Conservation (phyloP, 768 basidiomycete genomes). For the Thelephora ganbajun region DNA sequence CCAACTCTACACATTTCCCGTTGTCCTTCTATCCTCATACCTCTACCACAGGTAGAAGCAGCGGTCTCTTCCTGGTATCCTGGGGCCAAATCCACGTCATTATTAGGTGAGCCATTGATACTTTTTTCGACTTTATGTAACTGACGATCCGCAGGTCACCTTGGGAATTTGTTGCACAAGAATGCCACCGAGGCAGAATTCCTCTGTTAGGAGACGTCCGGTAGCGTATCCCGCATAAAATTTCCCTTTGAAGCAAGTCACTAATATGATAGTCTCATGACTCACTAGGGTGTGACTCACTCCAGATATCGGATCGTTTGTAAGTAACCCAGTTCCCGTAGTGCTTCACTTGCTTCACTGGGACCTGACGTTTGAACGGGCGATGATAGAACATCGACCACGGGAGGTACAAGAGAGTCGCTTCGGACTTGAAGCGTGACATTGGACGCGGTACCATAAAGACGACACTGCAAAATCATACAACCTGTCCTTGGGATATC, state of each 20-base stretch:
- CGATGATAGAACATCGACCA: constrained; percentile 40
- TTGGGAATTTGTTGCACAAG: constrained; percentile 35
- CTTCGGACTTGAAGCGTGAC: not conserved
- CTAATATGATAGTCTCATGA: not conserved
- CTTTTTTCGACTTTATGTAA: not conserved
- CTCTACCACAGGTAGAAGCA: constrained; percentile 11
- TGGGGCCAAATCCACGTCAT: constrained; percentile 34
- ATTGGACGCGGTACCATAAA: not conserved
- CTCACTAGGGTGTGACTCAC: not conserved
- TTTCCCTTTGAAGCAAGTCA: constrained; percentile 32
- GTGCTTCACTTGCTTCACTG: not conserved
- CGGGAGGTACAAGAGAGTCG: constrained; percentile 24
- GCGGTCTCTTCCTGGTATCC: constrained; percentile 30
- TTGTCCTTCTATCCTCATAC: too few species aligned
- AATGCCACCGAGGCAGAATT: constrained; percentile 38
- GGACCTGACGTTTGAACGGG: constrained; percentile 10
- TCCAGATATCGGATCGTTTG: constrained; percentile 36
- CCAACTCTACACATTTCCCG: too few species aligned
- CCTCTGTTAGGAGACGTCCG: constrained; percentile 34
- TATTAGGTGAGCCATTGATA: constrained; percentile 25
- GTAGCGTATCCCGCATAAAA: constrained; percentile 36
- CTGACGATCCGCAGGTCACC: constrained; percentile 23
- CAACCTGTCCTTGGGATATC: constrained; percentile 25
- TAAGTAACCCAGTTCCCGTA: not conserved
- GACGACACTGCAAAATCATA: constrained; percentile 21